Conservation (phyloP, 1,139 yeast species). For the Debaryomyces psychrophilus region DNA sequence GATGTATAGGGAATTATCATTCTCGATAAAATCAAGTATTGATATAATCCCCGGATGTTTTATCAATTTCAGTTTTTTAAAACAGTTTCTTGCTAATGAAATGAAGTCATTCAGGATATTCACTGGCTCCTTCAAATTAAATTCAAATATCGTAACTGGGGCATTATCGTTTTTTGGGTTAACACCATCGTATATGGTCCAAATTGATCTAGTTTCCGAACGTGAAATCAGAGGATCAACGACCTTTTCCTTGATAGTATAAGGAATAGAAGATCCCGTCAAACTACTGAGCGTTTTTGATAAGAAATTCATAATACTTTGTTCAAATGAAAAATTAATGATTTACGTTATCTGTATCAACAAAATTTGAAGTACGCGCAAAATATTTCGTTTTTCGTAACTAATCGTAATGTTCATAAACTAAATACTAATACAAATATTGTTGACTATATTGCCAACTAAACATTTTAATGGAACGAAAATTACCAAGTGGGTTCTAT, state of each 20-base stretch:
- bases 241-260: constrained; percentile 51
- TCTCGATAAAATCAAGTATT: constrained; percentile 70
- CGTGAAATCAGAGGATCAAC: constrained; percentile 21
- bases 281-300: constrained; percentile 58
- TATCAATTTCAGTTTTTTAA: constrained; percentile 65
- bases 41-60: constrained; percentile 78
- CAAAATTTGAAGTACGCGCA: background rate
- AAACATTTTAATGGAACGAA: background rate
- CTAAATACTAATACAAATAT: background rate
- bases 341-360: background rate
- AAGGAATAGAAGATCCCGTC: constrained; percentile 60
- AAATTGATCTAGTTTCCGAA: constrained; percentile 37
- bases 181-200: constrained; percentile 54
- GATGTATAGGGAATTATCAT: constrained; percentile 62
- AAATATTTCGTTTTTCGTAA: constrained; percentile 1
- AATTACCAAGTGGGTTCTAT: background rate
- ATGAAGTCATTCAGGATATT: constrained; percentile 33
- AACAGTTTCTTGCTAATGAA: constrained; percentile 63
- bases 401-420: constrained; percentile 1
- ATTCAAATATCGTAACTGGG: constrained; percentile 63
- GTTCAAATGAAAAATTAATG: background rate
- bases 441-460: background rate
- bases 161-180: constrained; percentile 43
- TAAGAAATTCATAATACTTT: constrained; percentile 55
- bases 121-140: constrained; percentile 50